phyloP scores from a whole-genome alignment of 306 rosid species.

The Acacia melanoxylon region DNA sequence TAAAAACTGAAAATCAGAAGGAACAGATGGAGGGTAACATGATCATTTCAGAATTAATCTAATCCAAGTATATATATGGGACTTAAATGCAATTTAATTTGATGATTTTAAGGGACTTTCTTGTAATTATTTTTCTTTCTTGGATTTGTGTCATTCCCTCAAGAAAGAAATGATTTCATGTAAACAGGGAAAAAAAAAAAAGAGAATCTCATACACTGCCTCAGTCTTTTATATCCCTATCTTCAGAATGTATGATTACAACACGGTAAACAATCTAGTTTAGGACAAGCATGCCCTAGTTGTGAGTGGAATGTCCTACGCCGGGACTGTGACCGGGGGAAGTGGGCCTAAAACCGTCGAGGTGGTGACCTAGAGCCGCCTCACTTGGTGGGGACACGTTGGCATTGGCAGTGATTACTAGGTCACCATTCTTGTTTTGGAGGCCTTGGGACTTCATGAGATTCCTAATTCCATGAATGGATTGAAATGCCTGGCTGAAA shows the following conservation, averaged over 20 bases:
- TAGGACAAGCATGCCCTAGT: conserved; percentile 3
- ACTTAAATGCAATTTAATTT: too few species aligned
- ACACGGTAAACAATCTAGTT: neutral
- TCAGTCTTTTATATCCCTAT: neutral
- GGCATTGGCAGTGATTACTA: neutral
- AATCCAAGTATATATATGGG: too few species aligned
- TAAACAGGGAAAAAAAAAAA: neutral
- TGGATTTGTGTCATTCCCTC: too few species aligned
- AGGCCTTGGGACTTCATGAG: neutral
- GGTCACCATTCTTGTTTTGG: neutral
- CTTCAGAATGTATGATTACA: neutral
- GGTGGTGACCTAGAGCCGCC: neutral
- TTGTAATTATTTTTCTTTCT: too few species aligned
- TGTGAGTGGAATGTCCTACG: conserved; percentile 47
- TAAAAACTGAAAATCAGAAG: too few species aligned
- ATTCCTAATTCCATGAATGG: conserved; percentile 16
- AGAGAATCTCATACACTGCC: neutral
- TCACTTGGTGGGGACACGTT: neutral
- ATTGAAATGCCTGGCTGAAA: neutral
- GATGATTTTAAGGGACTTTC: too few species aligned
- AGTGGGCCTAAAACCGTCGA: conserved; percentile 42
- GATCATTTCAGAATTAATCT: too few species aligned
- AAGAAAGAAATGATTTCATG: neutral
- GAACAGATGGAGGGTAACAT: too few species aligned
- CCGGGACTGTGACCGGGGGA: conserved; percentile 56